phyloP scores from a whole-genome alignment of 257 asterid species.

The Gardenia jasminoides region DNA sequence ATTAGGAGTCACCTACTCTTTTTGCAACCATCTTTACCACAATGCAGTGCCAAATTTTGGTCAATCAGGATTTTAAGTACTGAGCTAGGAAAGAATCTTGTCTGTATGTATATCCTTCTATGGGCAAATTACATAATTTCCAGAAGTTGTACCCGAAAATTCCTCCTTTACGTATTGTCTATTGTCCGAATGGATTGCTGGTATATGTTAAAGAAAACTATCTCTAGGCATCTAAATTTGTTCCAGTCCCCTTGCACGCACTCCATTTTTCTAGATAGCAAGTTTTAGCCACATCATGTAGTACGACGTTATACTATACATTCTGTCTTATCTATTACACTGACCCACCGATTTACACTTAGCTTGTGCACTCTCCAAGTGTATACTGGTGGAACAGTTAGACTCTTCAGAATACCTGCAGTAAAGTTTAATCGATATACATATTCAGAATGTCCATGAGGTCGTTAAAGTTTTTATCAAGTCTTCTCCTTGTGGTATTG shows the following conservation, averaged over 20 bases:
- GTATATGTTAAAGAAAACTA: background rate
- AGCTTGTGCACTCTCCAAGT: too few relatives aligned
- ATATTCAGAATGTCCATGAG: background rate
- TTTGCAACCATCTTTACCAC: background rate
- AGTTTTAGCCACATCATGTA: background rate
- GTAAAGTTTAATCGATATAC: background rate
- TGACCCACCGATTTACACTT: too few relatives aligned
- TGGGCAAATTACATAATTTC: background rate
- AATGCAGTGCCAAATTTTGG: background rate
- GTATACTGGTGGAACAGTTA: background rate
- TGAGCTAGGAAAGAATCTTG: too few relatives aligned
- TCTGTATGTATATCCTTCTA: too few relatives aligned
- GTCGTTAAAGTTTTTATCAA: background rate
- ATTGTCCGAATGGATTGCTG: background rate
- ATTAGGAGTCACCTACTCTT: background rate
- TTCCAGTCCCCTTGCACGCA: background rate
- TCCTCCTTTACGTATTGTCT: background rate
- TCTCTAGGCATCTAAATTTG: background rate
- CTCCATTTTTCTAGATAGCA: background rate
- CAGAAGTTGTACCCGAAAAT: background rate
- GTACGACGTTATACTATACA: background rate
- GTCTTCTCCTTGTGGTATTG: background rate
- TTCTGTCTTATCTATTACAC: background rate
- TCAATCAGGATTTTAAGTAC: background rate
- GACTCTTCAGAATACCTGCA: background rate